Evolutionary conservation across 495 filamentous ascomycete species (phyloP), one percentile per base, ranked within the genome.

Genomic region (Neurospora cerealis): DNA sequence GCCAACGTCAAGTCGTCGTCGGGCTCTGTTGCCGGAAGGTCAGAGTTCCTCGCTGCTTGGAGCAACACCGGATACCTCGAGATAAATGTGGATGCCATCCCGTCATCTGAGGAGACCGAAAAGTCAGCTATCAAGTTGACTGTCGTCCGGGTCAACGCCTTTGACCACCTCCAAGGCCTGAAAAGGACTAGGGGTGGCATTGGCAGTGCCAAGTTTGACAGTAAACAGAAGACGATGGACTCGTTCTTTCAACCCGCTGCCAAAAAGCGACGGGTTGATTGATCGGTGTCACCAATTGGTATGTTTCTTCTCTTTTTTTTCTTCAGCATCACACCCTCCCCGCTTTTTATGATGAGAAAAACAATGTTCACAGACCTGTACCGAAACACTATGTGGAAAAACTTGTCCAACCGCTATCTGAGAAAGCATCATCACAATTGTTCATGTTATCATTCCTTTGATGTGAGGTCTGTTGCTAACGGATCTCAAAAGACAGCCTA

Each of bases 331-430:
- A 54, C 69, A 11, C 24, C 28, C 24, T 36, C 66, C 70, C 15
- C 24, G 32, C 66, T 72, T 82, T 81, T 80, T 77, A 88, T 90
- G 89, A 91, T 91, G 89, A 91, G 79, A 86, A 81, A 87, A 82
- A 82, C 77, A 83, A 88, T 86, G 86, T 88, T 88, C 90, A 91
- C 89, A 93, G 91, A 93, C 91, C 91, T 93, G 91, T 90, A 91
- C 91, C 86, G 89, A 93, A 90, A 78, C 69, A 75, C 79, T 78
- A 86, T 91, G 88, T 89, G 85, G 86, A 87, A 80, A 79, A 80
- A 80, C 83, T 87, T 89, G 87, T 89, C 88, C 91, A 92, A 93
- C 90, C 91, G 90, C 90, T 92, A 88, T 92, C 91, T 93, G 90
- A 93, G 83, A 82, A 75, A 78, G 73, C 46, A 76, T 66, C 72